These are phyloP conservation scores for Mortierella sp. DNA, from an alignment of 371 early-diverging fungal species.

Conservation along the genomic window DNA sequence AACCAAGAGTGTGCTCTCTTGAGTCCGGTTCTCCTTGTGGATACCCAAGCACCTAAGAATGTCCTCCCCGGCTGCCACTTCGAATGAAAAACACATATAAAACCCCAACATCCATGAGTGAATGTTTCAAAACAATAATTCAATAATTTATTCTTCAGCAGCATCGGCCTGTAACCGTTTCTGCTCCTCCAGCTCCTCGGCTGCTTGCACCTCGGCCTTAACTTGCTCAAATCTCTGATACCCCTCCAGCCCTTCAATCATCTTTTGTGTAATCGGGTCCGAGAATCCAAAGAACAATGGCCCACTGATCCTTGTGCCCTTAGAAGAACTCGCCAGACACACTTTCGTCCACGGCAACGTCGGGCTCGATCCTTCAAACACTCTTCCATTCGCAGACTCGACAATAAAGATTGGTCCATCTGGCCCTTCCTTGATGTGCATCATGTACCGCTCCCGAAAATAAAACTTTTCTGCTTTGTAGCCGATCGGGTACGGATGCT, in stretches of 20 bases:
- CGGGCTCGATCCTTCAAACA: conserved; percentile 46
- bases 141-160: neutral
- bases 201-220: conserved; percentile 20
- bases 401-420: conserved; percentile 56
- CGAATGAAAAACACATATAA: conserved; percentile 27
- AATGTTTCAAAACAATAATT: neutral
- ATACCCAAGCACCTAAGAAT: conserved; percentile 57
- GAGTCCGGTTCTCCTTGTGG: conserved; percentile 34
- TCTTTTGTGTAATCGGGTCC: conserved; percentile 56
- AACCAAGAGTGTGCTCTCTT: neutral
- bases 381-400: conserved; percentile 34
- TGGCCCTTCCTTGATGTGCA: conserved; percentile 50
- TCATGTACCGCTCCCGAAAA: conserved; percentile 49
- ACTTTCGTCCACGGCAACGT: conserved; percentile 58
- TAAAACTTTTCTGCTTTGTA: conserved; percentile 50
- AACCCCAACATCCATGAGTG: neutral
- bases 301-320: conserved; percentile 58
- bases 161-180: neutral
- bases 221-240: conserved; percentile 43
- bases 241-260: conserved; percentile 52
- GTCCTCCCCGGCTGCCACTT: conserved; percentile 65
- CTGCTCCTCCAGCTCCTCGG: neutral
- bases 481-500: conserved; percentile 59
- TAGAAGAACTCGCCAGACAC: conserved; percentile 53
- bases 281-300: conserved; percentile 59